These are phyloP conservation scores for Rhizopus microsporus DNA, from an alignment of 371 early-diverging fungal species.

Conservation along the genomic window DNA sequence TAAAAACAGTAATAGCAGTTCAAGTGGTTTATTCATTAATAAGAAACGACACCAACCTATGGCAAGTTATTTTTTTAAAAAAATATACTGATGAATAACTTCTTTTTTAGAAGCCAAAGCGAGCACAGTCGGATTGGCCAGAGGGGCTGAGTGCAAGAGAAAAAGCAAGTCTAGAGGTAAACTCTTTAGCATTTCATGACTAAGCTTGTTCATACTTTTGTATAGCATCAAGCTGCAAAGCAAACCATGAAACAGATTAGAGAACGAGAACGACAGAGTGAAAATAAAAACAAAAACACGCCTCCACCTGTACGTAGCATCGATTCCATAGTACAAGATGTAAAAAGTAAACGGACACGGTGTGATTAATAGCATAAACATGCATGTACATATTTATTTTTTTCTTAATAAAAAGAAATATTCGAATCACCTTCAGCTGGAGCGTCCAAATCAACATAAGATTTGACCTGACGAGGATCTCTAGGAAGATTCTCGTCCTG, in stretches of 20 bases:
- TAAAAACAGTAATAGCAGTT: neutral
- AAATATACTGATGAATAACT: neutral
- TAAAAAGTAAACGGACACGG: neutral
- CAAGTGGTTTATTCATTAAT: constrained; percentile 27
- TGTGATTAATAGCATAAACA: too few relatives aligned
- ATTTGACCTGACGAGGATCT: constrained; percentile 79
- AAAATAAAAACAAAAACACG: neutral
- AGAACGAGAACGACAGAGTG: constrained; percentile 14
- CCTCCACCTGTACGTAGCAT: constrained; percentile 7
- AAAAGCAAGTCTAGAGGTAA: constrained; percentile 20
- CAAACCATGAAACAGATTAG: constrained; percentile 11
- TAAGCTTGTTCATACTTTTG: neutral
- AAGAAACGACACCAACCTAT: neutral
- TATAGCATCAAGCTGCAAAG: constrained; percentile 23
- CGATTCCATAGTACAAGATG: constrained; percentile 15
- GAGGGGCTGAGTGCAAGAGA: constrained; percentile 22
- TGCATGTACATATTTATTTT: too few relatives aligned
- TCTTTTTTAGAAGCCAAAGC: constrained; percentile 13
- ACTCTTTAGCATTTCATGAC: neutral
- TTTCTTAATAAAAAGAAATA: constrained; percentile 43
- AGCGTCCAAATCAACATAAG: constrained; percentile 88
- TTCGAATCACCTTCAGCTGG: constrained; percentile 84
- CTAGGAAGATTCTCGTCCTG: constrained; percentile 40
- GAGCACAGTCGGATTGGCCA: constrained; percentile 1
- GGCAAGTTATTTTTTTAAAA: constrained; percentile 12